phyloP scores from a whole-genome alignment of 345 rosid genomes.

The Dovyalis caffra region DNA sequence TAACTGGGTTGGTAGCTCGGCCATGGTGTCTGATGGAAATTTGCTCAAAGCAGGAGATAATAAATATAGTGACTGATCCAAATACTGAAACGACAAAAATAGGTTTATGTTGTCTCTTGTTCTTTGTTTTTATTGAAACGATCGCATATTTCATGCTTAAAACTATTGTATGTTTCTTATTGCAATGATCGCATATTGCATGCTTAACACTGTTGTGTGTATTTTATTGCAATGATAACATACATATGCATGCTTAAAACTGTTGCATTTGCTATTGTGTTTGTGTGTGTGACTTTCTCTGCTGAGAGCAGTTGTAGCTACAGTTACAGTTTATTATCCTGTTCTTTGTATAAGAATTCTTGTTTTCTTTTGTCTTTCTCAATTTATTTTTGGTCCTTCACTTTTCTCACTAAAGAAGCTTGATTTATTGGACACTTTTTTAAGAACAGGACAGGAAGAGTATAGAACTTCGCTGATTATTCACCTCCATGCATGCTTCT shows the following conservation, averaged over 20 bases:
- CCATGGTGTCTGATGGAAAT: conserved; percentile 85
- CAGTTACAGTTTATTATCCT: too few species aligned
- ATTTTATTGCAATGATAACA: too few species aligned
- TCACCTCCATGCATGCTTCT: neutral
- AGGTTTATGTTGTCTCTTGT: conserved; percentile 37
- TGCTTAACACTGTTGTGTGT: neutral
- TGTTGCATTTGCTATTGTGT: neutral
- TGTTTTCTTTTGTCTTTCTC: too few species aligned
- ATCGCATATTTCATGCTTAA: neutral
- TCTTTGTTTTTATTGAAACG: neutral
- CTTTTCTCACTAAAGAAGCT: too few species aligned
- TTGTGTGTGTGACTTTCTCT: neutral
- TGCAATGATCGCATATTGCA: too few species aligned
- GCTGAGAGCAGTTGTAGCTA: too few species aligned
- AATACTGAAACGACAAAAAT: conserved; percentile 63
- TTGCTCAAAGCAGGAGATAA: conserved; percentile 70
- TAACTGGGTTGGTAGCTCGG: conserved; percentile 73
- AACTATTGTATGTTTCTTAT: neutral
- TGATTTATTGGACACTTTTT: too few species aligned
- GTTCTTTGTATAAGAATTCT: too few species aligned
- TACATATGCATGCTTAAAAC: neutral
- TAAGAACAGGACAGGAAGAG: neutral
- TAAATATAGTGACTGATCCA: conserved; percentile 61
- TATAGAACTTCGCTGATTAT: neutral
- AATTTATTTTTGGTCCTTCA: too few species aligned